Percentiles rank a stretch among this genome's conserved stretches.
These are phyloP conservation scores for Entomortierella chlamydospora DNA, from an alignment of 192 early-diverging fungal genomes.

Conservation along the genomic window DNA sequence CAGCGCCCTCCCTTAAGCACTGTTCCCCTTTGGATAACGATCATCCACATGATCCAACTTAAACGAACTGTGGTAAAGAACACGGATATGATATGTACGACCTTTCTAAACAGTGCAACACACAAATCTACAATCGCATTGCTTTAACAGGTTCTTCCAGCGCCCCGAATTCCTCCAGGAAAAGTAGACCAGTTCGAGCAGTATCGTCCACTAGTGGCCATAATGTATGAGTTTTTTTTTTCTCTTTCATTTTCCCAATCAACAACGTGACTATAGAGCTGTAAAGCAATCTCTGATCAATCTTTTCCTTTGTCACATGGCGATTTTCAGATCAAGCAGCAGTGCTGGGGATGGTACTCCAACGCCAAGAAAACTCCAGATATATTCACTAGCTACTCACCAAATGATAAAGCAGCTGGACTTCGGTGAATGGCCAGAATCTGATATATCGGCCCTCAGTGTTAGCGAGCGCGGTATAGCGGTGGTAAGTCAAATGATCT, in stretches of 20 bases:
- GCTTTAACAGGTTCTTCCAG: slow-evolving; percentile 37
- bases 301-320: not conserved
- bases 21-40: not conserved
- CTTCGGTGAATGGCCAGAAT: slow-evolving; percentile 57
- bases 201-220: slow-evolving; percentile 59
- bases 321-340: slow-evolving; percentile 15
- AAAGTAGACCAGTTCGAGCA: slow-evolving; percentile 51
- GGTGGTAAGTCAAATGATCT: slow-evolving; percentile 61
- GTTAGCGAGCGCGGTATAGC: slow-evolving; percentile 70
- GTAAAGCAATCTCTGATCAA: not conserved
- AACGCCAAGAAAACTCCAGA: slow-evolving; percentile 38
- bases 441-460: slow-evolving; percentile 59
- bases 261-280: not conserved
- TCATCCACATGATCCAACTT: not conserved
- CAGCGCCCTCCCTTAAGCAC: not conserved
- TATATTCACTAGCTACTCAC: slow-evolving; percentile 72
- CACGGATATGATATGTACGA: no score
- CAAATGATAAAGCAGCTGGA: slow-evolving; percentile 60
- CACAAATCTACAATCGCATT: no score
- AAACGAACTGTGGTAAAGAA: slow-evolving; percentile 8
- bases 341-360: slow-evolving; percentile 9
- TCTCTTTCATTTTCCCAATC: not conserved
- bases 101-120: not conserved
- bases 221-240: slow-evolving; percentile 55
- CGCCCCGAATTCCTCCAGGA: slow-evolving; percentile 35